Evolutionary conservation across 495 filamentous ascomycete species (phyloP).

Genomic region (Apiosordaria backusii): DNA sequence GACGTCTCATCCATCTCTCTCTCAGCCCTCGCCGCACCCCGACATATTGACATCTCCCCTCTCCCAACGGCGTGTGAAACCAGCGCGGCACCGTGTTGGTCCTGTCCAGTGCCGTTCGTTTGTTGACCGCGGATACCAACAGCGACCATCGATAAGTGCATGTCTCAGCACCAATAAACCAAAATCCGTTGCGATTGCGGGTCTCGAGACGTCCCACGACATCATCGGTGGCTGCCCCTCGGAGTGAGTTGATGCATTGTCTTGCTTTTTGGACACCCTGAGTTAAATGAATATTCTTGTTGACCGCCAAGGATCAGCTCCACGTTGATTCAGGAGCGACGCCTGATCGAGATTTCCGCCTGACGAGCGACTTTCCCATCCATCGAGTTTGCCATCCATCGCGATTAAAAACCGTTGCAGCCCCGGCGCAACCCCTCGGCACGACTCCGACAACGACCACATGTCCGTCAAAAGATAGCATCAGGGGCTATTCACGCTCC

Average conservation of each 20-base stretch:
- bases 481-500: neutral
- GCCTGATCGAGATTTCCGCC: neutral
- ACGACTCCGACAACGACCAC: neutral
- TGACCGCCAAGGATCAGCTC: conserved; percentile 1
- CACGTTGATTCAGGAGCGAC: neutral
- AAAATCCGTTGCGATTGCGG: conserved; percentile 1
- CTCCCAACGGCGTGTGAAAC: neutral
- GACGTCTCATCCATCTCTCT: neutral
- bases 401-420: conserved; percentile 18
- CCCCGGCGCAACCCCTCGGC: conserved; percentile 22
- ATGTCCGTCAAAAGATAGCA: conserved; percentile 1
- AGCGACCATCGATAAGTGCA: neutral
- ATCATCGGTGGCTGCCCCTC: conserved; percentile 1
- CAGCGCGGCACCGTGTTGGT: conserved; percentile 3
- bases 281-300: neutral
- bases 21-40: neutral
- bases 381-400: conserved; percentile 18
- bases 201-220: neutral
- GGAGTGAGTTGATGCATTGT: conserved; percentile 9
- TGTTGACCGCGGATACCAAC: conserved; percentile 4
- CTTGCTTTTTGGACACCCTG: conserved; percentile 4
- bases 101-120: conserved; percentile 8
- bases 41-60: conserved; percentile 2
- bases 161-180: neutral
- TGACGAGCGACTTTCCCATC: neutral